Evolutionary conservation across 805 yeast genomes (phyloP), one percentile per base, ranked within the genome.

Genomic region (Millerozyma acaciae): DNA sequence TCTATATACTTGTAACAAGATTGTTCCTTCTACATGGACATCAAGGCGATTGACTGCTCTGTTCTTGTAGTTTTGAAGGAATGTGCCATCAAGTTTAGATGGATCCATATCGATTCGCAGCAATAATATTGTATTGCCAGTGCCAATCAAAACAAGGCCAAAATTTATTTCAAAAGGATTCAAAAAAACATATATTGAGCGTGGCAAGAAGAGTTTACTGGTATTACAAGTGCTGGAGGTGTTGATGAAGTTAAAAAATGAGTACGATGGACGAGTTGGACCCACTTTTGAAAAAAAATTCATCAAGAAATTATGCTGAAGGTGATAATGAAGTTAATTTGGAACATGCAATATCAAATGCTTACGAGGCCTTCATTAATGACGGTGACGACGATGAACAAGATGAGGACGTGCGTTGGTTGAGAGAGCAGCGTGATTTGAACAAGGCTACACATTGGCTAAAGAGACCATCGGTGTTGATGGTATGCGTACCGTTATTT

Each of bases 391-490:
- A 59, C 23, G 62, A 56, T 6, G 51, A 47, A 13, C 36, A 41
- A 19, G 62, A 62, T 29, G 72, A 65, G 25, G 78, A 73, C 35
- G 60, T 63, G 6, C 51, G 69, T 5, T 69, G 79, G 70, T 49
- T 75, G 10, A 47, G 72, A 10, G 80, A 77, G 39, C 73, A 71
- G 33, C 59, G 79, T 27, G 16, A 45, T 3, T 53, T 60, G 22
- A 75, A 75, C 47, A 50, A 58, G 38, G 37, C 59, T 3, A 34
- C 74, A 18, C 63, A 65, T 13, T 80, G 85, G 83, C 55, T 70
- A 34, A 61, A 60, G 18, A 60, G 81, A 26, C 89, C 89, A 0
- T 70, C 81, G 3, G 55, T 77, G 6, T 43, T 57, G n/a, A 62
- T 75, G 57, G 49, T 80, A 8, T 65, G 78, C 16, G 23, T 61